Evolutionary conservation across 768 basidiomycete species (phyloP), one percentile per base, ranked within the genome.

Genomic region (Boletus rex-veris): DNA sequence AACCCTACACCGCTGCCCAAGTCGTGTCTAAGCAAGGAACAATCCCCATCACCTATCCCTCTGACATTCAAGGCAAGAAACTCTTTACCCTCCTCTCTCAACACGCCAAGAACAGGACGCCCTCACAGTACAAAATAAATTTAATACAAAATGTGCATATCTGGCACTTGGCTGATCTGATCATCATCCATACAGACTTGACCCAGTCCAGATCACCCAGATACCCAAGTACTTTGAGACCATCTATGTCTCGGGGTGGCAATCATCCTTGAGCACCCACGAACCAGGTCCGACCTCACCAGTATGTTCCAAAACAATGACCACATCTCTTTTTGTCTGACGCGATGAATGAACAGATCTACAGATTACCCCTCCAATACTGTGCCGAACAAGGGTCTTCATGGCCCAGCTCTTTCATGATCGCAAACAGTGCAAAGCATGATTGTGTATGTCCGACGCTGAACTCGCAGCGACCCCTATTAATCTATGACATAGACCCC

Each of bases 191-290:
- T 50, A n/a, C 62, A 98, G 96, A 19, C 86, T 99, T 59, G 97
- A 99, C 71, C 92, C 95, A 0, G 93, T 99, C 7, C 97, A 99
- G 73, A 82, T 98, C 45, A 98, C 95, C 0, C 97, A 99, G 74
- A 99, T 99, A 97, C 95, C 96, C 24, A 91, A 90, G 69, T 91
- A 98, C 71, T 88, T 98, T 62, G 97, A 98, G 74, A 98, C 96
- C 3, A 90, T 99, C 62, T 99, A 99, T 68, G 92, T 99, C 52
- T 99, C 97, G 8, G 97, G 97, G 5, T 92, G 90, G 90, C 90
- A 92, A 65, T 92, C 87, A 16, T 94, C 91, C 18, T 92, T 90
- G 65, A 98, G 84, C 68, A 90, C 92, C 26, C 88, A 98, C 60
- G 97, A 99, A 73, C 97, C 97, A 21, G 97, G 97, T 33, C 97